Percentiles rank a stretch among this genome's conserved stretches.
Evolutionary conservation across 305 asterid species (phyloP).

Genomic region (Plantago lanceolata): DNA sequence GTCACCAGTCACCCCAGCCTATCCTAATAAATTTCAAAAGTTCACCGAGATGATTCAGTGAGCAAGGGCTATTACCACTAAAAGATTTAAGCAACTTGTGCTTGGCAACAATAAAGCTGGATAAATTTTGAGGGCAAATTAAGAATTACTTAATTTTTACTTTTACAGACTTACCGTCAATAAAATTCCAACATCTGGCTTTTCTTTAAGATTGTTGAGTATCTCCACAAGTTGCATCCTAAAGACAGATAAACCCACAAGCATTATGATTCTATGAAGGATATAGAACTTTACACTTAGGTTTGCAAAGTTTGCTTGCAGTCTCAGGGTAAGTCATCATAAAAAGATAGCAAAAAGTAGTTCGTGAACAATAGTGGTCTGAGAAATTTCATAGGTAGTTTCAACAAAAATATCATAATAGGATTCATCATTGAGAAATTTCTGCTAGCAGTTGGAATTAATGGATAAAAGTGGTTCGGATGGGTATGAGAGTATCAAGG

Average conservation of each 20-base stretch:
- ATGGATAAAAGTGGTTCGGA: constrained; percentile 2
- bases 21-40: background rate
- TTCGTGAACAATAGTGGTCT: constrained; percentile 4
- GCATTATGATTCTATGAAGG: constrained; percentile 15
- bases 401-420: constrained; percentile 6
- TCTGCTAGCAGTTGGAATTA: background rate
- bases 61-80: background rate
- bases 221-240: constrained; percentile 88
- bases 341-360: constrained; percentile 17
- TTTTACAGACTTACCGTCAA: constrained; percentile 48
- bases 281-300: constrained; percentile 7
- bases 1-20: too few relatives aligned
- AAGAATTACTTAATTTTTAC: background rate
- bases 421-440: background rate
- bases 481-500: background rate
- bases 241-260: constrained; percentile 25
- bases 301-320: constrained; percentile 9
- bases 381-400: constrained; percentile 12
- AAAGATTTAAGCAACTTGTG: background rate
- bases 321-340: constrained; percentile 11
- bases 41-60: background rate
- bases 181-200: constrained; percentile 90
- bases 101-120: background rate
- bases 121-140: background rate
- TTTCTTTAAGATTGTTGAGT: constrained; percentile 84